Base-by-base conservation (phyloP, 1,284 basidiomycete species). In the Porogramme epimiltina region DNA sequence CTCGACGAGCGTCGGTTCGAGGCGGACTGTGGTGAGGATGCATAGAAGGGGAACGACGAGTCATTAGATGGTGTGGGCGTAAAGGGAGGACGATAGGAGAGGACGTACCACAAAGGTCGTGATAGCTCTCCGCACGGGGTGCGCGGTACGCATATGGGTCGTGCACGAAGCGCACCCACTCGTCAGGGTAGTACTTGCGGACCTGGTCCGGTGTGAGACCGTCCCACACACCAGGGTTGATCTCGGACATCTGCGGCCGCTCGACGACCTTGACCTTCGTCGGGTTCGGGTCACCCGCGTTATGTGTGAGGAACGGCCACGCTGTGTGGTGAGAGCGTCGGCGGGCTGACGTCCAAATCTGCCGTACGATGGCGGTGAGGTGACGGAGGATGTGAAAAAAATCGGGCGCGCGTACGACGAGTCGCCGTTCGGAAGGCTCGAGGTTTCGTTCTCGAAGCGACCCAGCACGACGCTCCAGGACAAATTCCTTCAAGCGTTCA, bases 281-380 rank as follows among this genome's bases (percentile, higher is more conserved):
- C 39, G 70, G 55, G 3, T 48, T 47, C 8, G 54, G 51, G 56
- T 57, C 62, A 47, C 48, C 58, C 37, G 59, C 52, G 49, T 34
- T 62, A 20, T 62, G 67, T 1, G 74, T 81, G 45, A 94, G 78
- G 72, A 99, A 97, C 0, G 96, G 96, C 87, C 93, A 95, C 1
- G 95, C 94, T 1, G 95, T 97, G 68, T 98, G 95, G 62, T 96
- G 89, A 4, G 95, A 93, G 42, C 97, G 82, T 36, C 94, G 80
- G 15, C 96, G 86, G 0, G 96, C 91, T 1, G 95, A 98, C 0
- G 95, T 97, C 97, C 97, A 99, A 31, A 99, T 91, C 91, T 97
- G 54, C 18, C 28, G 41, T 10, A 18, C 20, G 39, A 25, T 28
- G 39, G n/a, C 41, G 28, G 11, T 33, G 20, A 36, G 33, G n/a